Conservation (phyloP, 441 rosid genomes). For the Rhodomyrtus psidioides region DNA sequence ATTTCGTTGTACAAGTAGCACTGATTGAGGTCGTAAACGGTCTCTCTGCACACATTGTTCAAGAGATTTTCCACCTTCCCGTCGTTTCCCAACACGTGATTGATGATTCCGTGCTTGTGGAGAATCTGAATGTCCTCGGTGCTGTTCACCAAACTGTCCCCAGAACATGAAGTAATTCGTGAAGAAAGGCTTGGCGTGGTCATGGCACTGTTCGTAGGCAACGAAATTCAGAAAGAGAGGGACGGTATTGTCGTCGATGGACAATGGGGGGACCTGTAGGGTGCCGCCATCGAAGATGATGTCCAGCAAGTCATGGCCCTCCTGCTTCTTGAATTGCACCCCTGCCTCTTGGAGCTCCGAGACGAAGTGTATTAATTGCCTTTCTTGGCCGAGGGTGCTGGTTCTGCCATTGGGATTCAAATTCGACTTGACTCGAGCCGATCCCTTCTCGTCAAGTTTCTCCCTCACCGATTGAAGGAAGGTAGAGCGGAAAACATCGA, state of each 20-base stretch:
- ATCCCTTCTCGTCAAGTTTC: too few species aligned
- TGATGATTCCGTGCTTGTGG: background rate
- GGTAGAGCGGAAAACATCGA: too few species aligned
- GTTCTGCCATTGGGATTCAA: too few species aligned
- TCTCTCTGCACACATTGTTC: constrained; percentile 1
- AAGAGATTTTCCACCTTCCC: background rate
- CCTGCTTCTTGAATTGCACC: background rate
- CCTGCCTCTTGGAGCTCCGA: background rate
- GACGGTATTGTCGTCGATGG: constrained; percentile 10
- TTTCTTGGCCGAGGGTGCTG: background rate
- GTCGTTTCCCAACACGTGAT: constrained; percentile 1
- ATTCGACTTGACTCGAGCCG: too few species aligned
- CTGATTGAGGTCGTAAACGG: constrained; percentile 1
- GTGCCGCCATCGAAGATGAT: background rate
- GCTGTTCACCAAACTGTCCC: constrained; percentile 4
- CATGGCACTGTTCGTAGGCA: constrained; percentile 7
- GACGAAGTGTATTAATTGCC: background rate
- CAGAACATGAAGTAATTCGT: constrained; percentile 13
- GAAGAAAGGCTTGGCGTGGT: constrained; percentile 1
- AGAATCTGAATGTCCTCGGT: background rate
- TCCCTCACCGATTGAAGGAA: too few species aligned
- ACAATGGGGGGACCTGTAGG: constrained; percentile 1
- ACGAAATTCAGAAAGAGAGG: constrained; percentile 6
- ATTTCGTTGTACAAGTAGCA: constrained; percentile 1
- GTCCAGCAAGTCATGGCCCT: background rate